These are phyloP conservation scores for Rachicladosporium sp. DNA, from an alignment of 2,329 filamentous ascomycete genomes.

Conservation along the genomic window DNA sequence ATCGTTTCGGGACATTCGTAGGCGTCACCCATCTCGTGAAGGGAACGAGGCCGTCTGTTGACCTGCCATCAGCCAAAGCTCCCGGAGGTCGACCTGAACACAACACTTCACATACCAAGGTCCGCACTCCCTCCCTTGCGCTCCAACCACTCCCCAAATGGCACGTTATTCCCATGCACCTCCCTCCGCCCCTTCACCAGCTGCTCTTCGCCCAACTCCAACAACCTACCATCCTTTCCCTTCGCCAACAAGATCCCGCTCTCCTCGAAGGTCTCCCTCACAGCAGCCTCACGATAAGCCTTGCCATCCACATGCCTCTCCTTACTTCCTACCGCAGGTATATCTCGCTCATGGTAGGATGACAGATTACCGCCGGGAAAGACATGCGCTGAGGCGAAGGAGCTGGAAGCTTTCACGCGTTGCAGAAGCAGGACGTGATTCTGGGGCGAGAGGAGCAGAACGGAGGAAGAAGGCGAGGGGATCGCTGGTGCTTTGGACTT, in stretches of 20 bases:
- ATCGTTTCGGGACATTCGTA: constrained; percentile 56
- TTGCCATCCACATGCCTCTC: constrained; percentile 56
- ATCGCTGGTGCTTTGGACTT: constrained; percentile 29
- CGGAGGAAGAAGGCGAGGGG: constrained; percentile 56
- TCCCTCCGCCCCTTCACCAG: constrained; percentile 53
- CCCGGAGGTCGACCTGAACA: too few relatives aligned
- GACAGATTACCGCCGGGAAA: constrained; percentile 87
- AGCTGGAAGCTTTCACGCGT: constrained; percentile 66
- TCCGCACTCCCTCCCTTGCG: constrained; percentile 50
- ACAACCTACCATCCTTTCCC: constrained; percentile 38
- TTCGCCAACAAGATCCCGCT: constrained; percentile 72
- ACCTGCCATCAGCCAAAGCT: too few relatives aligned
- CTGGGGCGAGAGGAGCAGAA: constrained; percentile 70
- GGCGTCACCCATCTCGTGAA: constrained; percentile 94
- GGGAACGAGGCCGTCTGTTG: constrained; percentile 57
- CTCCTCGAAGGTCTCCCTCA: constrained; percentile 91
- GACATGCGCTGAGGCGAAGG: constrained; percentile 86
- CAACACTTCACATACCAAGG: constrained; percentile 38
- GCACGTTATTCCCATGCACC: constrained; percentile 54
- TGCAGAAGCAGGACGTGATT: constrained; percentile 85
- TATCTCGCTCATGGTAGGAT: constrained; percentile 58
- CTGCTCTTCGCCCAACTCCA: constrained; percentile 48
- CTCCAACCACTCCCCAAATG: constrained; percentile 55
- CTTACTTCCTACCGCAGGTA: constrained; percentile 37
- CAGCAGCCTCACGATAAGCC: constrained; percentile 68